Conservation (phyloP, 768 basidiomycete species). For the Grammothele lineata region DNA sequence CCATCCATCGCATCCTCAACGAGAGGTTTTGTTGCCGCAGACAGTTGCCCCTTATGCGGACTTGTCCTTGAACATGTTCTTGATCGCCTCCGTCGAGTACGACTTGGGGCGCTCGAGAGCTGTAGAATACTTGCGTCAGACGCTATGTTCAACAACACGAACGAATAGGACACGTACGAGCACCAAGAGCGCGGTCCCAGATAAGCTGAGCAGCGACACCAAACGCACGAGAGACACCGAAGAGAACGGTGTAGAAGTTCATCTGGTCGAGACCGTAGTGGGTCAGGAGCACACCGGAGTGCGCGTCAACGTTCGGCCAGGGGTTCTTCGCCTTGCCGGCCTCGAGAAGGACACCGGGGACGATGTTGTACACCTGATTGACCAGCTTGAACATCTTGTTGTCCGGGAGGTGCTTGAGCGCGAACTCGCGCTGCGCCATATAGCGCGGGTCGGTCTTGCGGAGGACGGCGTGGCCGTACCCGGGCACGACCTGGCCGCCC, state of each 20-base stretch:
- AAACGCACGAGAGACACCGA: constrained; percentile 94
- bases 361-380: constrained; percentile 81
- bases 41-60: constrained; percentile 20
- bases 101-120: constrained; percentile 91
- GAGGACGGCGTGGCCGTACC: constrained; percentile 83
- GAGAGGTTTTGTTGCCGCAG: neutral
- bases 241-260: constrained; percentile 96
- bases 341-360: constrained; percentile 87
- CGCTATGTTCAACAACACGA: neutral
- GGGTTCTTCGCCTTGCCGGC: constrained; percentile 93
- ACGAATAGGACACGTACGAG: constrained; percentile 52
- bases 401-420: constrained; percentile 76
- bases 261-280: constrained; percentile 87
- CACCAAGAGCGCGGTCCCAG: constrained; percentile 91
- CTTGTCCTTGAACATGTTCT: constrained; percentile 72
- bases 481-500: constrained; percentile 90
- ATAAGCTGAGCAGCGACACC: constrained; percentile 87
- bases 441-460: constrained; percentile 93
- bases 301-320: constrained; percentile 97
- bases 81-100: constrained; percentile 76
- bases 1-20: neutral
- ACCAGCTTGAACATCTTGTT: constrained; percentile 95
- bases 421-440: constrained; percentile 87
- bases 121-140: constrained; percentile 22
- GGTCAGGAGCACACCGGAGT: constrained; percentile 86